Conservation (phyloP, 169 alveolate genomes). For the Plasmodium relictum region DNA sequence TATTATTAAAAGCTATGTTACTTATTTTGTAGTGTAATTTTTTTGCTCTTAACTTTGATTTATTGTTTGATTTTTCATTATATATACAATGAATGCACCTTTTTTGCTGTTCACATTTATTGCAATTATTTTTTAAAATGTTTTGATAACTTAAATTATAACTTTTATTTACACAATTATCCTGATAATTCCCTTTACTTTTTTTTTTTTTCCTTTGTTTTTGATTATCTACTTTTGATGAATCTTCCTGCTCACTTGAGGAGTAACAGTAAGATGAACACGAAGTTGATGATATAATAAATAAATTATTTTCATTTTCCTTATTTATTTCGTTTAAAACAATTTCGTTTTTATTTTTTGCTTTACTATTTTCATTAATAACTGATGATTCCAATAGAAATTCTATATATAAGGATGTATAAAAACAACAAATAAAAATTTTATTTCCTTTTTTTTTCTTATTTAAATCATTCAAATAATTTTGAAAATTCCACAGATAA, state of each 20-base stretch:
- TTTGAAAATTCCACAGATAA: constrained; percentile 57
- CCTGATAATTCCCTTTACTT: background rate
- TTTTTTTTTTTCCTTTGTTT: background rate
- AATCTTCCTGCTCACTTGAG: constrained; percentile 47
- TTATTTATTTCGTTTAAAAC: constrained; percentile 19
- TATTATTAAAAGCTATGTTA: constrained; percentile 27
- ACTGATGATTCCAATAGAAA: constrained; percentile 48
- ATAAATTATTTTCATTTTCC: constrained; percentile 56
- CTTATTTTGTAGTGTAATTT: constrained; percentile 69
- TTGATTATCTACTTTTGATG: background rate
- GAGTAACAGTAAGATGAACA: constrained; percentile 70
- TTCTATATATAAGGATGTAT: constrained; percentile 56
- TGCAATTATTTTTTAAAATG: background rate
- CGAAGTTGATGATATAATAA: constrained; percentile 74
- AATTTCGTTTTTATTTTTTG: constrained; percentile 19
- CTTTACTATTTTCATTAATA: constrained; percentile 31
- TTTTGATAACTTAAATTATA: background rate
- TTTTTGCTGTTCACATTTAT: background rate
- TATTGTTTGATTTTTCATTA: constrained; percentile 45
- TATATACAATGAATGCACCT: constrained; percentile 4
- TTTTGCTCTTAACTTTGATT: constrained; percentile 60
- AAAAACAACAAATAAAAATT: constrained; percentile 48
- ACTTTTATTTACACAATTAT: background rate
- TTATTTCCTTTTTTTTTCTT: constrained; percentile 8
- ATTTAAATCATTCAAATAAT: constrained; percentile 7